These are phyloP conservation scores for Chlorella sp. DNA, from an alignment of 139 green algal genomes.

Conservation along the genomic window DNA sequence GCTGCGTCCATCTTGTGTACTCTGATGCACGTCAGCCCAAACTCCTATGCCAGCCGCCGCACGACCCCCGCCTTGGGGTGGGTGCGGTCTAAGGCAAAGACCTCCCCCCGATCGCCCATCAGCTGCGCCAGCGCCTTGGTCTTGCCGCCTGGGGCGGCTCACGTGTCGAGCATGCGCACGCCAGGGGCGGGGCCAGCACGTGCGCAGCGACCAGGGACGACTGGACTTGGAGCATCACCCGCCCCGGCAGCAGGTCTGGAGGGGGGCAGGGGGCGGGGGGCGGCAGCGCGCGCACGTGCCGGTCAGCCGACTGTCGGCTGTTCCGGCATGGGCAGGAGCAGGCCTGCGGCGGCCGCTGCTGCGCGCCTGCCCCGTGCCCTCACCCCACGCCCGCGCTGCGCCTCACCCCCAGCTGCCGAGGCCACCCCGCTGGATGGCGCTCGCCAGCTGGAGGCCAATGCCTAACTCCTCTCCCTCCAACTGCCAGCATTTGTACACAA, in stretches of 20 bases:
- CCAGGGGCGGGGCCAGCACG: conserved; percentile 38
- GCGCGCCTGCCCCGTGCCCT: not conserved
- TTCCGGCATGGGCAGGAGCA: not conserved
- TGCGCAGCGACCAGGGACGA: conserved; percentile 64
- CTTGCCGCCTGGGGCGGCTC: conserved; percentile 92
- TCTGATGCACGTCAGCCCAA: conserved; percentile 67
- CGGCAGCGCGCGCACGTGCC: not conserved
- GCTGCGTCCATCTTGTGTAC: conserved; percentile 80
- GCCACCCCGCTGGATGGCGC: no score
- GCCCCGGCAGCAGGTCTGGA: conserved; percentile 39
- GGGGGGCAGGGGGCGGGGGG: not conserved
- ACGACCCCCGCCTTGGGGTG: conserved; percentile 74
- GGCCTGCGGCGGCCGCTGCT: not conserved
- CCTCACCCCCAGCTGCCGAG: conserved; percentile 16
- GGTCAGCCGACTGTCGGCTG: not conserved
- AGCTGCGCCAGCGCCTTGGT: conserved; percentile 84
- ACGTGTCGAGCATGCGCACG: conserved; percentile 80
- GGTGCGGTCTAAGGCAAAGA: conserved; percentile 84
- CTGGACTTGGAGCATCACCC: conserved; percentile 84
- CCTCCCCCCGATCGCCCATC: conserved; percentile 73
- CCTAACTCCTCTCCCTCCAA: no score
- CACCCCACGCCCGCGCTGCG: not conserved
- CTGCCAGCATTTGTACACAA: no score
- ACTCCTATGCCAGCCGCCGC: conserved; percentile 63
- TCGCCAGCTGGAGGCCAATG: no score